Conservation (phyloP, 2,329 filamentous ascomycete species). For the Diaporthe velutina region DNA sequence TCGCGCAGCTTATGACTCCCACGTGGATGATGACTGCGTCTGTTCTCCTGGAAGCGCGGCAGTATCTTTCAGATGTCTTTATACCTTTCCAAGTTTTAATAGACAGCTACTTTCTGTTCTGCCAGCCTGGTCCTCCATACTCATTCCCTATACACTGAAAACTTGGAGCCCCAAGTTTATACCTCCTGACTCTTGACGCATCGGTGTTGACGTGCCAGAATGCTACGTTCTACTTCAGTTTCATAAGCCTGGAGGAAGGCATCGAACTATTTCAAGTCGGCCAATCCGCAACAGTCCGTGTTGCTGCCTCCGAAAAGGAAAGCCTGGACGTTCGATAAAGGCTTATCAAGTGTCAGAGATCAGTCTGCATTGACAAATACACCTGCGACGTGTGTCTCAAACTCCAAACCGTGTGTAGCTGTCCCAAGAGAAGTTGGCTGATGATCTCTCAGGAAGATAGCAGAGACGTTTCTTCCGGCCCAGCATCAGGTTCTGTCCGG, state of each 20-base stretch:
- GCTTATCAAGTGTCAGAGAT: background rate
- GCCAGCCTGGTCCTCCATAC: background rate
- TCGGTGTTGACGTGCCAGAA: background rate
- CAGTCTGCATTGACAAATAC: background rate
- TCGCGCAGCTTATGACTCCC: background rate
- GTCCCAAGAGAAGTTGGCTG: background rate
- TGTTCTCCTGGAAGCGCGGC: background rate
- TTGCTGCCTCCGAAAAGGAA: background rate
- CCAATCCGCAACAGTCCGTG: background rate
- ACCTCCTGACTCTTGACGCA: too few species aligned
- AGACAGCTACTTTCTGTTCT: background rate
- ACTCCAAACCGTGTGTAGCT: background rate
- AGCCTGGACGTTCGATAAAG: background rate
- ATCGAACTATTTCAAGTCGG: background rate
- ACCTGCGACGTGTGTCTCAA: background rate
- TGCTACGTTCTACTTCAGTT: background rate
- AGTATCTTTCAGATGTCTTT: background rate
- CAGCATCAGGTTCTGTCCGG: background rate
- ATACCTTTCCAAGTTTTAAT: background rate
- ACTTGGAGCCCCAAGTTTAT: too few species aligned
- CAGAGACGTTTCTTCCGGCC: background rate
- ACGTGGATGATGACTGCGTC: background rate
- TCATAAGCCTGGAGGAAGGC: background rate
- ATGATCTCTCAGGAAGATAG: background rate
- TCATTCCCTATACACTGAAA: too few species aligned